Conservation (phyloP, 352 stramenopile genomes). For the Phytopythium aichiense region DNA sequence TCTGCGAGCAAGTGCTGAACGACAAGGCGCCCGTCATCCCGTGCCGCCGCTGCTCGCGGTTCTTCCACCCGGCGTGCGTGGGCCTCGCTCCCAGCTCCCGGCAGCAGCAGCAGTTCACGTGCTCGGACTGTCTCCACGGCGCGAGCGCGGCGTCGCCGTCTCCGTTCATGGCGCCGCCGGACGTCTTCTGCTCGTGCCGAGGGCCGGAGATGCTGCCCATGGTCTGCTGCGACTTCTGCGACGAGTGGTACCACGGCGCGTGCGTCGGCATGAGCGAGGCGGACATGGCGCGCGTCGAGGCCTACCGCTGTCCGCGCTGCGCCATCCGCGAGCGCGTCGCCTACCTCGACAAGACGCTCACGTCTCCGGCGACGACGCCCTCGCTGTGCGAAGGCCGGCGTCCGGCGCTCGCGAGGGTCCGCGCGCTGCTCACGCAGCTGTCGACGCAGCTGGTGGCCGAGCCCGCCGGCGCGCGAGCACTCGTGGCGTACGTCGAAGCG, state of each 20-base stretch:
- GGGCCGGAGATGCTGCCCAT: conserved; percentile 61
- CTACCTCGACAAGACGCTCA: conserved; percentile 58
- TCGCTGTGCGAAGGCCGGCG: conserved; percentile 32
- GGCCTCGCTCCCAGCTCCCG: conserved; percentile 4
- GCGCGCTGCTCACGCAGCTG: conserved; percentile 52
- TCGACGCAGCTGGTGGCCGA: conserved; percentile 47
- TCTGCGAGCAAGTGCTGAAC: conserved; percentile 66
- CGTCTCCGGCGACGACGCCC: conserved; percentile 22
- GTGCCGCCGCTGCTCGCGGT: conserved; percentile 41
- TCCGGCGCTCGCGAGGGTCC: conserved; percentile 43
- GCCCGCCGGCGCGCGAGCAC: conserved; percentile 42
- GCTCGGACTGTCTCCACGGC: background rate
- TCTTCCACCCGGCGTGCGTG: conserved; percentile 67
- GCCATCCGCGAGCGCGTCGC: conserved; percentile 62
- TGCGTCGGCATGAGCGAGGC: conserved; percentile 63
- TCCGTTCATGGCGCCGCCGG: background rate
- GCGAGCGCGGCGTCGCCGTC: background rate
- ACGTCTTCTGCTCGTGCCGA: conserved; percentile 68
- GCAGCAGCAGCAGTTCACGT: background rate
- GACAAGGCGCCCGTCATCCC: conserved; percentile 42
- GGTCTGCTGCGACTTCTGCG: conserved; percentile 87
- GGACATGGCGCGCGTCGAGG: conserved; percentile 59
- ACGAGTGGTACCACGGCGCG: conserved; percentile 80
- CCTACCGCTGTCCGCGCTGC: conserved; percentile 69
- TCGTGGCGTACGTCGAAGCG: conserved; percentile 48